Base-by-base conservation (phyloP, 2,329 filamentous ascomycete species). In the Teratosphaeria destructans region DNA sequence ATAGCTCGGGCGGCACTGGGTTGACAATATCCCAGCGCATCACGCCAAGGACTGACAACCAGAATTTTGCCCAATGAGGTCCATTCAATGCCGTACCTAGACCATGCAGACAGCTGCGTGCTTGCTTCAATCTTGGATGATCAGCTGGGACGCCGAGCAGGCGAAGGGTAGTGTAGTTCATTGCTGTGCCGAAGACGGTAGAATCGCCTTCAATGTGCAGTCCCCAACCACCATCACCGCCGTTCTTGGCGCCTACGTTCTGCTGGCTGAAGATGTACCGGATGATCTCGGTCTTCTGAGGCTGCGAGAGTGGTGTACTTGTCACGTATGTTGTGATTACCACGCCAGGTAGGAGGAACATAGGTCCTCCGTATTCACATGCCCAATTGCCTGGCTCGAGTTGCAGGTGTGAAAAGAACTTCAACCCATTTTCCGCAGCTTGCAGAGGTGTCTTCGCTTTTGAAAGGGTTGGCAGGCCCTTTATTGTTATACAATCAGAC, bases 11-110 rank as follows among this genome's bases (percentile, higher is more conserved):
- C 0, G 94, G 94, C 1, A 94, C 85, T 0, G 94, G 94, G 68
- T 97, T 99, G 66, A 97, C 92, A 61, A 94, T 85, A 59, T 95
- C 90, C 91, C 93, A 99, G 32, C 87, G 78, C 70, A 85, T 85
- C 3, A 97, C 82, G 16, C 91, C 91, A 62, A 99, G 76, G 2
- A 95, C 81, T 47, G 87, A 87, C 54, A 99, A 81, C 91, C 92
- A 96, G 74, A 95, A 95, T 71, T 99, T 99, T n/a, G 85, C 85
- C 94, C 94, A 99, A 71, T 97, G 94, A 26, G 94, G 95, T 1
- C 84, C 85, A 68, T 90, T 85, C 14, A 89, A 78, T 1, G 90
- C 90, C 32, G 94, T 93, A 11, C 94, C 94, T 49, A 97, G 79
- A 70, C 87, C 86, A 75, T 96, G 90, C 35, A 99, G 77, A 23